Percentiles rank a stretch among this genome's conserved stretches.
Evolutionary conservation across 225 moss, liverwort and hornwort genomes (phyloP).

Genomic region (Takakia lepidozioides): DNA sequence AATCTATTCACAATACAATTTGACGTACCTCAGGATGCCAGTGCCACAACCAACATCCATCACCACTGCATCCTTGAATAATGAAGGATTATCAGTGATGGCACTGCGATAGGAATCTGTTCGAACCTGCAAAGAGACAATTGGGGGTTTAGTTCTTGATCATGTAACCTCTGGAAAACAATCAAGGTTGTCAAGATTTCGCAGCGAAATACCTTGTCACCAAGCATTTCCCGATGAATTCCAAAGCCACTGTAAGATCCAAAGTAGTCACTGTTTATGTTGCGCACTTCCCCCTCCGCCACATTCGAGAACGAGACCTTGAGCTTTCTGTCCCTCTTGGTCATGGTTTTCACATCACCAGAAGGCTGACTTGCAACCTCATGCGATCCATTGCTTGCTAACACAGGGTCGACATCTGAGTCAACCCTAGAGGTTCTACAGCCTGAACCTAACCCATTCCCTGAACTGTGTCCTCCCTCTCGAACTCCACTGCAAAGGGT

Average conservation of each 20-base stretch:
- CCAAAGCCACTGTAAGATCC: slow-evolving; percentile 80
- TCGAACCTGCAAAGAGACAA: slow-evolving; percentile 43
- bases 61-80: slow-evolving; percentile 62
- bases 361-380: too few species aligned
- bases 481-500: too few species aligned
- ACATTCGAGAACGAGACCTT: slow-evolving; percentile 68
- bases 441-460: too few species aligned
- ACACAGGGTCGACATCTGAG: too few species aligned
- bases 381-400: too few species aligned
- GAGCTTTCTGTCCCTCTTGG: slow-evolving; percentile 37
- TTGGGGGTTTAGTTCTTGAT: not conserved
- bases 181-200: too few species aligned
- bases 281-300: slow-evolving; percentile 53
- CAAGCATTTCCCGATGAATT: slow-evolving; percentile 82
- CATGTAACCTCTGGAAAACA: not conserved
- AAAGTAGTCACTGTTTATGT: slow-evolving; percentile 77
- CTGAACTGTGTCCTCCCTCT: too few species aligned
- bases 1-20: too few species aligned
- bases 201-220: slow-evolving; percentile 65
- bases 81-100: slow-evolving; percentile 61
- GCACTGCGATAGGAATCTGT: slow-evolving; percentile 73
- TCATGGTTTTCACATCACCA: too few species aligned
- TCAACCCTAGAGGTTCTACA: too few species aligned
- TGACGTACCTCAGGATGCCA: slow-evolving; percentile 76
- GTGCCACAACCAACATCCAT: slow-evolving; percentile 87